Evolutionary conservation across 1,284 basidiomycete species (phyloP), one percentile per base, ranked within the genome.

Genomic region (Apiotrichum veenhuisii): DNA sequence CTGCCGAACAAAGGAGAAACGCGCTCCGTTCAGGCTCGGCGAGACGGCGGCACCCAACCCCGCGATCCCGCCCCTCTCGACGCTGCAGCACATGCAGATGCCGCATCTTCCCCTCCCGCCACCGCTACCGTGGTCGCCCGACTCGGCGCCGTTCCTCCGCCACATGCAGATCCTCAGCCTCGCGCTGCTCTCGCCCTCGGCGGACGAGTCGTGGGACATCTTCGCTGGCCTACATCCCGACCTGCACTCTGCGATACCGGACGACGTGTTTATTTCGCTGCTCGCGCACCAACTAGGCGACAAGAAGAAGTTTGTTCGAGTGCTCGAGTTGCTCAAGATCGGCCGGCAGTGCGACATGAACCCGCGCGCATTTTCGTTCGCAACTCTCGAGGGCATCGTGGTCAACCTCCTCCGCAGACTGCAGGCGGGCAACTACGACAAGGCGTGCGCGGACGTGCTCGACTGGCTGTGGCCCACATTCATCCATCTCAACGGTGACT

Each of bases 51-150:
- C 46, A 5, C 38, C 27, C 36, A 46, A 37, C 3, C 38, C 49
- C 1, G 43, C 42, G 7, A 51, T 64, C 7, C 52, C 59, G 14
- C 55, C 54, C 12, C 42, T 63, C 40, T 46, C 37, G 34, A 25
- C 51, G 12, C 50, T 60, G 41, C 54, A 62, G 50, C 51, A 44
- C 50, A 61, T 57, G 62, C 54, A 47, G 30, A 65, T 53, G 47
- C 65, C 68, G 7, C 62, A 69, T 50, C 59, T 74, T 2, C 73
- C 71, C 20, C 59, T 74, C 9, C 73, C 73, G 5, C 72, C 73
- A 9, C 52, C 64, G 5, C 55, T 75, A 23, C 73, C 73, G 7
- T 75, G 70, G 57, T 73, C 73, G 14, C 72, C 73, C 8, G 65
- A 64, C 34, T 75, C 73, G 12, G 57, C 63, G 36, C 72, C 70